phyloP scores from a whole-genome alignment of 345 rosid genomes.

The Trapa incisa region DNA sequence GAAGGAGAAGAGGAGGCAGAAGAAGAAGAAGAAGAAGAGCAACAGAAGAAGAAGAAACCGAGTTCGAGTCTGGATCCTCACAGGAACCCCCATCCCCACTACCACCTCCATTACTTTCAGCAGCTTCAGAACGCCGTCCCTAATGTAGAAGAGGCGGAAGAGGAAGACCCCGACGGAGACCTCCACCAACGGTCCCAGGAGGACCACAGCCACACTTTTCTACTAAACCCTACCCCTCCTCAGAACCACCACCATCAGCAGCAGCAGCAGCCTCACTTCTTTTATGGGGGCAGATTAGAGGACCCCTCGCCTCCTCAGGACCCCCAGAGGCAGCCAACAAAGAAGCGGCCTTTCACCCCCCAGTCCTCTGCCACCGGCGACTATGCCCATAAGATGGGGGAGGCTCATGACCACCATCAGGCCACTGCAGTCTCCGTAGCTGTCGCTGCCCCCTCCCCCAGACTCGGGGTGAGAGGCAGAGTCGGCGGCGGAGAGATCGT shows the following conservation, averaged over 20 bases:
- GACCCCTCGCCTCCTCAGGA: constrained; percentile 9
- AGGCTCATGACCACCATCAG: constrained; percentile 16
- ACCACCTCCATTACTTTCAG: constrained; percentile 6
- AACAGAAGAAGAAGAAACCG: constrained; percentile 12
- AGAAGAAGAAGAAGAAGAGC: neutral
- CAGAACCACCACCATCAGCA: constrained; percentile 6
- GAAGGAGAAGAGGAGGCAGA: constrained; percentile 7
- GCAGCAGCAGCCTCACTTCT: constrained; percentile 13
- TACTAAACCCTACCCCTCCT: neutral
- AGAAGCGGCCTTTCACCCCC: constrained; percentile 26
- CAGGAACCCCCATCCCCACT: constrained; percentile 24
- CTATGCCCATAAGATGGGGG: constrained; percentile 46
- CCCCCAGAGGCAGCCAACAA: constrained; percentile 18
- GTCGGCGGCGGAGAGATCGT: constrained; percentile 55
- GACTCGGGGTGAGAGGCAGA: constrained; percentile 43
- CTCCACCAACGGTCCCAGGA: constrained; percentile 9
- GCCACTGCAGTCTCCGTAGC: constrained; percentile 15
- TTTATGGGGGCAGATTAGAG: constrained; percentile 20
- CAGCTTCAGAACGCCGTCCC: constrained; percentile 10
- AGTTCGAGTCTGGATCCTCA: constrained; percentile 48
- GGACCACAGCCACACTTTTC: neutral
- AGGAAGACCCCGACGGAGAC: constrained; percentile 4
- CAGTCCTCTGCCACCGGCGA: constrained; percentile 21
- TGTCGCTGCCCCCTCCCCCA: constrained; percentile 27
- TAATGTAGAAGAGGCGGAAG: constrained; percentile 17